Percentiles rank a stretch among this genome's conserved stretches.
These are phyloP conservation scores for Cladosporium phlei DNA, from an alignment of 2,329 filamentous ascomycete genomes.

Conservation along the genomic window DNA sequence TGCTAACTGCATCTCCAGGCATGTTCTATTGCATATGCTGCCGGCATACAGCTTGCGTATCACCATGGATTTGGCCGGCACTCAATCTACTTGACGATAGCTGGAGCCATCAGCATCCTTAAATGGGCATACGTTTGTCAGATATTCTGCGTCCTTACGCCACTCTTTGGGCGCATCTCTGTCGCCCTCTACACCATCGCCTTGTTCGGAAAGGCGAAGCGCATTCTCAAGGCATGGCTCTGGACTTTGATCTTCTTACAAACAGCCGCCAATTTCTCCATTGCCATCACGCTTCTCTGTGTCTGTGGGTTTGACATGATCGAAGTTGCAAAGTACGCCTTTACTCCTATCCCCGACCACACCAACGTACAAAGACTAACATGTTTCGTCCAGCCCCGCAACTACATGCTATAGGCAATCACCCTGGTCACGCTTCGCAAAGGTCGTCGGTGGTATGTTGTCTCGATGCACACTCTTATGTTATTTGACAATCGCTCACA, in stretches of 20 bases:
- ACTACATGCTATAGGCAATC: conserved; percentile 3
- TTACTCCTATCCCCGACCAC: neutral
- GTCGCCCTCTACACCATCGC: conserved; percentile 5
- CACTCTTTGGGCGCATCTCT: conserved; percentile 2
- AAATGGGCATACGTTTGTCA: conserved; percentile 4
- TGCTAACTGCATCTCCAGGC: neutral
- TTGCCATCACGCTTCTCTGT: neutral
- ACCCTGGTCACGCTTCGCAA: conserved; percentile 4
- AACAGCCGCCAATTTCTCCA: neutral
- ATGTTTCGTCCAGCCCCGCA: neutral
- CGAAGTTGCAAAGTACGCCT: conserved; percentile 1
- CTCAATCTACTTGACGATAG: conserved; percentile 1
- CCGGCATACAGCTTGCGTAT: conserved; percentile 3
- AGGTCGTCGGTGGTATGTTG: conserved; percentile 5
- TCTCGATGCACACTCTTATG: too few species aligned
- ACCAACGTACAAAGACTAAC: neutral
- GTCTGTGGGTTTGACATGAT: neutral
- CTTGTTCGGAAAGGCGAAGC: neutral
- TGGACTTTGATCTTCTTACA: conserved; percentile 4
- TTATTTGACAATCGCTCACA: neutral
- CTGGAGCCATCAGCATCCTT: neutral
- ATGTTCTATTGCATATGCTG: neutral
- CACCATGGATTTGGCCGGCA: conserved; percentile 10
- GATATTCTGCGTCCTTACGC: conserved; percentile 1
- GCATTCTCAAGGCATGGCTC: neutral